A percentile compares a stretch with the other conserved stretches of the same genome.
Evolutionary conservation across 2,329 filamentous ascomycete genomes (phyloP).

Genomic region (Penicillium sp.): DNA sequence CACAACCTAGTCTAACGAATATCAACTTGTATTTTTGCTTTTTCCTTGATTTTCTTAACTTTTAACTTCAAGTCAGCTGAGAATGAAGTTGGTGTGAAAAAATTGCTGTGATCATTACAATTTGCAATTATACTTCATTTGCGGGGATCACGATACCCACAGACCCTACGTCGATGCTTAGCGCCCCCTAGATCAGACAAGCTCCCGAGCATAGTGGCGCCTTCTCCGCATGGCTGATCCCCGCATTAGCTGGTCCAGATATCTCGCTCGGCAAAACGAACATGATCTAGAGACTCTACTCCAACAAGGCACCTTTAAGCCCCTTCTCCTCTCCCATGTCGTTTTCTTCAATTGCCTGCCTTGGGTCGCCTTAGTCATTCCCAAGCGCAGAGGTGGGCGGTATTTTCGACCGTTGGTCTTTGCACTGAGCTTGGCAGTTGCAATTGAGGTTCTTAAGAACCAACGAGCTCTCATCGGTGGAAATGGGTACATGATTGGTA

Average conservation of each 20-base stretch:
- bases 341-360: conserved; percentile 34
- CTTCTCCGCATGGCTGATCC: conserved; percentile 27
- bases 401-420: conserved; percentile 50
- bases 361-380: conserved; percentile 53
- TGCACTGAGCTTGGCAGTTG: conserved; percentile 43
- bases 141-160: background rate
- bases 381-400: conserved; percentile 40
- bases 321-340: conserved; percentile 39
- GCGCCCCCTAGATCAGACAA: conserved; percentile 1
- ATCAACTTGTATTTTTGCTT: background rate
- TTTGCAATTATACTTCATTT: background rate
- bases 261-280: conserved; percentile 26
- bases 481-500: conserved; percentile 56
- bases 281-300: conserved; percentile 25
- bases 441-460: conserved; percentile 45
- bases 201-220: conserved; percentile 10
- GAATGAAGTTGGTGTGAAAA: background rate
- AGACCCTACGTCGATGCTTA: background rate
- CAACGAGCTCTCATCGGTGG: conserved; percentile 52
- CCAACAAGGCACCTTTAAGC: conserved; percentile 30
- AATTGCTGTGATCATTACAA: background rate
- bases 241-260: conserved; percentile 27
- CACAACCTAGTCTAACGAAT: background rate
- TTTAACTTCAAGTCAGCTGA: background rate
- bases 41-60: background rate